Evolutionary conservation across 225 moss, liverwort and hornwort genomes (phyloP).

Genomic region (Pleurozium schreberi): DNA sequence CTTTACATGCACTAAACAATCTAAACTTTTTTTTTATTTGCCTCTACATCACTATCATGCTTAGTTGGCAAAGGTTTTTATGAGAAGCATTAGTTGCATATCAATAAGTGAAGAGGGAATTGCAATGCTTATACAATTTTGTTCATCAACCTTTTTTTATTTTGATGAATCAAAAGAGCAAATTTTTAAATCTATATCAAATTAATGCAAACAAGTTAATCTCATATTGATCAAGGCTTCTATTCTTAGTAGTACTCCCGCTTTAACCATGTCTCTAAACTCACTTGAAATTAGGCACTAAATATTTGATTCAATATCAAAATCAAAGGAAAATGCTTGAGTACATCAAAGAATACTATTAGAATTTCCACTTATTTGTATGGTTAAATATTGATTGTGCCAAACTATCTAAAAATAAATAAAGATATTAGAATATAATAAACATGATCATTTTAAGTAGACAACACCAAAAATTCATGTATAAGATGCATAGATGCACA

Average conservation of each 20-base stretch:
- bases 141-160: not conserved
- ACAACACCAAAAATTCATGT: not conserved
- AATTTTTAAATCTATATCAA: not conserved
- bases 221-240: not conserved
- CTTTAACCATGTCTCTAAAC: not conserved
- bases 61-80: not conserved
- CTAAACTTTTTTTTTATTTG: not conserved
- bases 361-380: too few relatives aligned
- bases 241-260: accelerated
- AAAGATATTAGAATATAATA: not conserved
- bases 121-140: accelerated
- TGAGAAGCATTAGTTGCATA: not conserved
- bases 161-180: not conserved
- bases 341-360: accelerated
- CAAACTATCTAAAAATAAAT: not conserved
- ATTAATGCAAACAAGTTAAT: not conserved
- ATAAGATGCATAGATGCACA: not conserved
- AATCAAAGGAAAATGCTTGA: not conserved
- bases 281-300: not conserved
- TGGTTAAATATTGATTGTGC: not conserved
- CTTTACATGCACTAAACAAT: not conserved
- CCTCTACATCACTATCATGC: too few relatives aligned
- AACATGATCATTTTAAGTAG: not conserved
- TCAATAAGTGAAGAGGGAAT: not conserved
- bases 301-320: accelerated